Evolutionary conservation across 805 yeast species (phyloP).

Genomic region (Brettanomyces bruxellensis): DNA sequence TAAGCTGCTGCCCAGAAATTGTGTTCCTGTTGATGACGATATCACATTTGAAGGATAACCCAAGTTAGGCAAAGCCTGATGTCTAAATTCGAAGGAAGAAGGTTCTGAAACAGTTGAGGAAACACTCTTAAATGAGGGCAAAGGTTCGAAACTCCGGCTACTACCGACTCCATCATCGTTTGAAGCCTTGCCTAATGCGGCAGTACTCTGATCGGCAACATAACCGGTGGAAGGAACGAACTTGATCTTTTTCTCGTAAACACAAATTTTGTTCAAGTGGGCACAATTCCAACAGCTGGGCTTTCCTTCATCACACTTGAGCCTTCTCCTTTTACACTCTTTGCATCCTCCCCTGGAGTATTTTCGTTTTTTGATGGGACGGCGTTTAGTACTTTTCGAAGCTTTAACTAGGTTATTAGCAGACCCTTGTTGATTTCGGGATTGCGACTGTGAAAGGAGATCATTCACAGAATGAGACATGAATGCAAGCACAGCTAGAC

Average conservation of each 20-base stretch:
- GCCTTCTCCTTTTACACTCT: constrained; percentile 35
- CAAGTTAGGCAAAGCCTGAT: neutral
- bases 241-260: constrained; percentile 27
- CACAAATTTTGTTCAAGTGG: constrained; percentile 28
- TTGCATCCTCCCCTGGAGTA: constrained; percentile 37
- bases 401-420: too few species aligned
- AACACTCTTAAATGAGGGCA: neutral
- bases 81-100: neutral
- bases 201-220: constrained; percentile 12
- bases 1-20: neutral
- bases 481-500: too few species aligned
- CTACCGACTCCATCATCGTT: neutral
- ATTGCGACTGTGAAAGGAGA: too few species aligned
- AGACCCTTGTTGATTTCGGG: too few species aligned
- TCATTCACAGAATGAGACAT: too few species aligned
- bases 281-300: constrained; percentile 34
- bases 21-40: neutral
- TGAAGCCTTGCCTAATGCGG: neutral
- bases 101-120: neutral
- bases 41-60: neutral
- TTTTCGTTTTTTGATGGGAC: constrained; percentile 25
- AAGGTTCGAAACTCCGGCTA: neutral
- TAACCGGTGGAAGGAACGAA: constrained; percentile 24
- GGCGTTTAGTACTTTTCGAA: neutral
- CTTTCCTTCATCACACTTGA: constrained; percentile 32